phyloP scores from a whole-genome alignment of 805 yeast genomes.

The Candida maris region DNA sequence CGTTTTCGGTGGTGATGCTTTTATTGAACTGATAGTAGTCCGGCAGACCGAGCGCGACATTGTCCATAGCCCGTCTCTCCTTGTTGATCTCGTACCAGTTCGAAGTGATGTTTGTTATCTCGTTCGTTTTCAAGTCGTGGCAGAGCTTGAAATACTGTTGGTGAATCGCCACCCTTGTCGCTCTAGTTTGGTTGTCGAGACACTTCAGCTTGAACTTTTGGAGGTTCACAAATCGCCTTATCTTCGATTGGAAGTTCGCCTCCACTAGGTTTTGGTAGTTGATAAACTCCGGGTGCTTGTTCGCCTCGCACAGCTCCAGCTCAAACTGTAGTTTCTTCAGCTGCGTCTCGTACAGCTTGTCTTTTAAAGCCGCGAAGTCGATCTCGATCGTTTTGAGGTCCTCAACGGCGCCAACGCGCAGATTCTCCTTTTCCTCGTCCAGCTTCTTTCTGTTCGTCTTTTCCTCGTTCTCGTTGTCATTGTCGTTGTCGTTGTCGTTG shows the following conservation, averaged over 20 bases:
- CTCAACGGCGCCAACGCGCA: slow-evolving; percentile 61
- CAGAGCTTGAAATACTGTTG: slow-evolving; percentile 73
- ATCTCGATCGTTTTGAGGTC: slow-evolving; percentile 78
- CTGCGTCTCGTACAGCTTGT: slow-evolving; percentile 80
- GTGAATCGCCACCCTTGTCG: slow-evolving; percentile 74
- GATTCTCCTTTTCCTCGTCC: slow-evolving; percentile 34
- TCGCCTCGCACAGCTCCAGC: slow-evolving; percentile 78
- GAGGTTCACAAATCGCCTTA: slow-evolving; percentile 34
- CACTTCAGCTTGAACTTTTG: slow-evolving; percentile 70
- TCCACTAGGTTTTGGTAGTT: slow-evolving; percentile 68
- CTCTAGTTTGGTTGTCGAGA: slow-evolving; percentile 75
- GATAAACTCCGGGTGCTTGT: slow-evolving; percentile 87
- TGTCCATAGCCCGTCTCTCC: slow-evolving; percentile 81
- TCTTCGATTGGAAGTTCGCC: slow-evolving; percentile 66
- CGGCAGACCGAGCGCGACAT: slow-evolving; percentile 51
- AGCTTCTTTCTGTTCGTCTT: slow-evolving; percentile 21
- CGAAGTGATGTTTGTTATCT: slow-evolving; percentile 71
- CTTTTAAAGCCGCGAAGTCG: slow-evolving; percentile 82
- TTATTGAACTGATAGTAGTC: slow-evolving; percentile 36
- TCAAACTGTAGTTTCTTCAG: slow-evolving; percentile 74
- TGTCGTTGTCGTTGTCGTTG: slow-evolving; percentile 19
- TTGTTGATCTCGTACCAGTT: slow-evolving; percentile 90
- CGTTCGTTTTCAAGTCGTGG: slow-evolving; percentile 60
- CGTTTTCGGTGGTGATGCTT: slow-evolving; percentile 23
- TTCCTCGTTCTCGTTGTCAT: slow-evolving; percentile 26